A percentile compares a stretch with the other conserved stretches of the same genome.
Conservation (phyloP, 2,329 filamentous ascomycete genomes). For the Metarhizium anisopliae region DNA sequence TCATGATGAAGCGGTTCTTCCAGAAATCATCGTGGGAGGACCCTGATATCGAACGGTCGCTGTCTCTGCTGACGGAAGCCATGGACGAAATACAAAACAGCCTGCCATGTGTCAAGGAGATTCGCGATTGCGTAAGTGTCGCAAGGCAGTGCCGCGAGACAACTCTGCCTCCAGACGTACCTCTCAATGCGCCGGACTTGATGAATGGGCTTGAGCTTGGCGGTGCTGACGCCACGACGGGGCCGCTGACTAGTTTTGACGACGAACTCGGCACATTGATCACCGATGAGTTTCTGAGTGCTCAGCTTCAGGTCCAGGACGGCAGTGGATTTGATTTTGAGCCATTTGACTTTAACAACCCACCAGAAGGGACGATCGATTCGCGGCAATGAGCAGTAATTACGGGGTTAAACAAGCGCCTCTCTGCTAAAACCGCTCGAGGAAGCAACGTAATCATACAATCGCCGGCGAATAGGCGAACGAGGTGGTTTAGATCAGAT, state of each 20-base stretch:
- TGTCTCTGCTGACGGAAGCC: constrained; percentile 39
- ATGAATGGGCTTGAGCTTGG: constrained; percentile 23
- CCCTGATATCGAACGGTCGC: constrained; percentile 36
- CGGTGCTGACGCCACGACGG: constrained; percentile 12
- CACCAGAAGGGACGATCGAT: not conserved
- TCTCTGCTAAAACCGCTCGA: too few relatives aligned
- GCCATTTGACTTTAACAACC: constrained; percentile 23
- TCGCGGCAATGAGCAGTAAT: not conserved
- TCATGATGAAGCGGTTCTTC: constrained; percentile 37
- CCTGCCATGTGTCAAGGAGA: constrained; percentile 36
- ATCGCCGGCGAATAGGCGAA: too few relatives aligned
- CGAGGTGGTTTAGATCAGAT: too few relatives aligned
- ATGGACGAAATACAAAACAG: constrained; percentile 43
- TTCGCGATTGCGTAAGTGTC: constrained; percentile 24
- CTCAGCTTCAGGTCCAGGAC: constrained; percentile 21
- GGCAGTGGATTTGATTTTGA: constrained; percentile 11
- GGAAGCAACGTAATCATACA: too few relatives aligned
- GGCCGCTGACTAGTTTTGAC: constrained; percentile 19
- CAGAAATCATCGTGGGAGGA: constrained; percentile 30
- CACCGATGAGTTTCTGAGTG: constrained; percentile 25
- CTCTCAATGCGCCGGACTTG: constrained; percentile 21
- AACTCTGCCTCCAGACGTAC: constrained; percentile 21
- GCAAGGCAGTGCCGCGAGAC: constrained; percentile 19
- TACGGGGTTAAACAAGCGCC: too few relatives aligned
- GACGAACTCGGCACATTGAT: constrained; percentile 24